Evolutionary conservation across 805 yeast genomes (phyloP).

Genomic region (Saccharomycopsis sp.): DNA sequence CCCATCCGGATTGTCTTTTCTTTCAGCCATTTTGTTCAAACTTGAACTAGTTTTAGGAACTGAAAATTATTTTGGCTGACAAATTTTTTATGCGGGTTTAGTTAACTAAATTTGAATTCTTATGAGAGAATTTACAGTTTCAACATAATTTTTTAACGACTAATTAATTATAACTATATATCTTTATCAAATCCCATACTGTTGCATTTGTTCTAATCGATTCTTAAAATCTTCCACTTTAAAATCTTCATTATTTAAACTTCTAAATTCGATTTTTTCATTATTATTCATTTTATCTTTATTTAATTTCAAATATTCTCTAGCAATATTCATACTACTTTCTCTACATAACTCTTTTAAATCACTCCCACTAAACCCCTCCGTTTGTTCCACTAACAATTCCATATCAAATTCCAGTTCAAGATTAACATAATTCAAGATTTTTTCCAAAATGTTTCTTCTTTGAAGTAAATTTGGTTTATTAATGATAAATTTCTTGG

Average conservation of each 20-base stretch:
- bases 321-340: conserved; percentile 82
- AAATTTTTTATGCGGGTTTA: too few relatives aligned
- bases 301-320: conserved; percentile 69
- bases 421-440: conserved; percentile 54
- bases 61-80: too few relatives aligned
- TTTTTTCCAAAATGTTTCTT: conserved; percentile 52
- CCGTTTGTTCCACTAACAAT: conserved; percentile 49
- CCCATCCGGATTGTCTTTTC: conserved; percentile 15
- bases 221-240: conserved; percentile 27
- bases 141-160: neutral
- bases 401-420: conserved; percentile 53
- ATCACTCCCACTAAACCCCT: conserved; percentile 84
- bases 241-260: conserved; percentile 57
- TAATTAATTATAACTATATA: too few relatives aligned
- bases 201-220: conserved; percentile 1
- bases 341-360: conserved; percentile 84
- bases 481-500: conserved; percentile 73
- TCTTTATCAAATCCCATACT: too few relatives aligned
- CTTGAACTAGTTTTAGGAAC: too few relatives aligned
- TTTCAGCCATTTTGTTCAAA: neutral
- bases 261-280: conserved; percentile 40
- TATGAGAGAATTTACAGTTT: neutral
- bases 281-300: conserved; percentile 29
- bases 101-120: neutral
- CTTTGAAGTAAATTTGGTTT: conserved; percentile 66